Conservation (phyloP, 768 basidiomycete genomes). For the Phlegmacium glaucopus region DNA sequence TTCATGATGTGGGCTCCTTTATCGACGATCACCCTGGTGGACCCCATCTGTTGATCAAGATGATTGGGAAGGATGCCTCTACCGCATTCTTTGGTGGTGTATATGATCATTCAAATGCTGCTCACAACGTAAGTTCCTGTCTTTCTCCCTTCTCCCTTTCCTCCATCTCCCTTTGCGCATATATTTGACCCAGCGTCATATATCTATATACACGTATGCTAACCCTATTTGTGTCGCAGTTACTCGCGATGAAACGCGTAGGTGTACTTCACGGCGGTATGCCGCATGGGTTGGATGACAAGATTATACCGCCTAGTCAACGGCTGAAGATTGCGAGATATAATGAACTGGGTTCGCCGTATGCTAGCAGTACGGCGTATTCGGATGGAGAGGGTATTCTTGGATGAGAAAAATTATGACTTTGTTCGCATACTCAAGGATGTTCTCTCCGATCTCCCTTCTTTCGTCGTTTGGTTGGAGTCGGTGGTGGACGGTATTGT, state of each 20-base stretch:
- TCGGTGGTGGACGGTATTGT: background rate
- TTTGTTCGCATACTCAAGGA: background rate
- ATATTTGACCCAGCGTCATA: too few species aligned
- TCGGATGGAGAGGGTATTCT: conserved; percentile 56
- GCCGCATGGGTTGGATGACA: conserved; percentile 57
- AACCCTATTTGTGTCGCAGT: conserved; percentile 50
- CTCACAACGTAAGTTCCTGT: conserved; percentile 40
- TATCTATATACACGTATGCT: conserved; percentile 76
- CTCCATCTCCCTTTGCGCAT: background rate
- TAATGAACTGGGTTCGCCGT: conserved; percentile 52
- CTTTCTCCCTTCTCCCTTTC: background rate
- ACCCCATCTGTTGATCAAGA: conserved; percentile 74
- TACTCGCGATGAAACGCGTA: conserved; percentile 60
- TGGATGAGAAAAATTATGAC: conserved; percentile 21
- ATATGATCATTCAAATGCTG: conserved; percentile 59
- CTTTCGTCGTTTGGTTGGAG: background rate
- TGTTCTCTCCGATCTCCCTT: background rate
- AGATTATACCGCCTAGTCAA: conserved; percentile 69
- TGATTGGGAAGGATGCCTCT: conserved; percentile 88
- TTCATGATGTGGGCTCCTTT: conserved; percentile 85
- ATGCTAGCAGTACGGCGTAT: conserved; percentile 51
- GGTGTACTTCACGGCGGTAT: conserved; percentile 47
- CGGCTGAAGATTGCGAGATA: conserved; percentile 67
- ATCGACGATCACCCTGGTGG: conserved; percentile 93
- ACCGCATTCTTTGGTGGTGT: conserved; percentile 88